A percentile compares a stretch with the other conserved stretches of the same genome.
Evolutionary conservation across 2,329 filamentous ascomycete genomes (phyloP).

Genomic region (Cephalotrichum gorgonifer): DNA sequence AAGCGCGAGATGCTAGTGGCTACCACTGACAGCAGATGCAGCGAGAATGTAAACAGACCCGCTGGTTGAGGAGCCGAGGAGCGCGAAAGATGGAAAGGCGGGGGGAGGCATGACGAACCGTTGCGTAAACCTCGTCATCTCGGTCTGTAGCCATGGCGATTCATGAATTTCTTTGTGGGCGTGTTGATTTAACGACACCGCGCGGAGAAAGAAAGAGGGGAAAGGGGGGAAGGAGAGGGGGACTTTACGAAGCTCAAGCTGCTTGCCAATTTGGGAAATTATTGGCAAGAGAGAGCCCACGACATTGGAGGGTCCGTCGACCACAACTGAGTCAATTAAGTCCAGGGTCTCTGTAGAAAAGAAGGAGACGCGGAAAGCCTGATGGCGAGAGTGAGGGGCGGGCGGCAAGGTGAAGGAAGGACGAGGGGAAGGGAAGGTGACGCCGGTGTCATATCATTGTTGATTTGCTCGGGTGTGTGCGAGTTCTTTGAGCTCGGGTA

Average conservation of each 20-base stretch:
- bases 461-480: slow-evolving; percentile 1
- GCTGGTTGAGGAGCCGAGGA: not conserved
- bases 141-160: slow-evolving; percentile 25
- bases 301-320: too few species aligned
- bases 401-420: not conserved
- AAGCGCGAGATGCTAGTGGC: not conserved
- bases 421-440: slow-evolving; percentile 3
- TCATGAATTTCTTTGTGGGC: not conserved
- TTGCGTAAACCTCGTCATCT: slow-evolving; percentile 44
- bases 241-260: too few species aligned
- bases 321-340: slow-evolving; percentile 7
- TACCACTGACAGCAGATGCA: not conserved
- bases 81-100: slow-evolving; percentile 2
- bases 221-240: too few species aligned
- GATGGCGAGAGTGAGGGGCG: not conserved
- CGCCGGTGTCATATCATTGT: not conserved
- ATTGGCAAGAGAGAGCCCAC: too few species aligned
- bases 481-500: not conserved
- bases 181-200: too few species aligned
- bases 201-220: too few species aligned
- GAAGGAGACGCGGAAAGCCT: not conserved
- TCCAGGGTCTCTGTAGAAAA: not conserved
- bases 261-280: too few species aligned
- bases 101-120: slow-evolving; percentile 36
- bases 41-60: not conserved